These are phyloP conservation scores for Apiotrichum gracile DNA, from an alignment of 1,284 basidiomycete species.

Conservation along the genomic window DNA sequence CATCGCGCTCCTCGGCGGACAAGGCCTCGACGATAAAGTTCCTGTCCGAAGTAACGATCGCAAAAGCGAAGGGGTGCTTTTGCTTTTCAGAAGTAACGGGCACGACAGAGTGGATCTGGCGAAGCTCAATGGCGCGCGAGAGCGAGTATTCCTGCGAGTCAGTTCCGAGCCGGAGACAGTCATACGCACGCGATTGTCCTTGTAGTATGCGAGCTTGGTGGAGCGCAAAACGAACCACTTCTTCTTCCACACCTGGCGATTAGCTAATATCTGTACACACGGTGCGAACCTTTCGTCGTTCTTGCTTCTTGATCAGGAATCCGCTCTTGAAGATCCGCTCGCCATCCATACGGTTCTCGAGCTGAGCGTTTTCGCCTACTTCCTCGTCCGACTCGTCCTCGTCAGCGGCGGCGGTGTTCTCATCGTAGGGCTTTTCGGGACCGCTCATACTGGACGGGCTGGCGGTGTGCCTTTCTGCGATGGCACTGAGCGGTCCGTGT, in stretches of 20 bases:
- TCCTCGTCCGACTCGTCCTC: slow-evolving; percentile 67
- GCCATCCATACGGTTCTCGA: slow-evolving; percentile 57
- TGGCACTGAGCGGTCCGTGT: slow-evolving; percentile 28
- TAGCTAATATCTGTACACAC: background rate
- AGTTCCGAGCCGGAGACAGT: background rate
- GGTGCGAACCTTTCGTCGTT: slow-evolving; percentile 77
- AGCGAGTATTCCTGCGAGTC: slow-evolving; percentile 70
- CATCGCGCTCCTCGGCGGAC: slow-evolving; percentile 63
- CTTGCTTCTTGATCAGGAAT: slow-evolving; percentile 92
- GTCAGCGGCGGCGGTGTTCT: slow-evolving; percentile 49
- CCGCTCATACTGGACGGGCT: background rate
- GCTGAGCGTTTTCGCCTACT: slow-evolving; percentile 48
- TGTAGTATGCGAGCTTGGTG: slow-evolving; percentile 93
- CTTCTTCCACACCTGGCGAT: slow-evolving; percentile 72
- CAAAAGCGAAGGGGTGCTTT: slow-evolving; percentile 82
- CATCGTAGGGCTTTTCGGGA: slow-evolving; percentile 39
- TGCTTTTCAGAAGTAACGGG: slow-evolving; percentile 68
- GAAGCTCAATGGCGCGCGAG: slow-evolving; percentile 79
- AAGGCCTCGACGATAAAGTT: slow-evolving; percentile 91
- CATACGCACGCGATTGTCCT: slow-evolving; percentile 61
- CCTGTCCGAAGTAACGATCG: slow-evolving; percentile 81
- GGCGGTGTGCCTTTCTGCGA: slow-evolving; percentile 20
- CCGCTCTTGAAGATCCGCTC: slow-evolving; percentile 82
- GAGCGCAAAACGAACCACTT: slow-evolving; percentile 95
- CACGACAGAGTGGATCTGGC: slow-evolving; percentile 85